phyloP scores from a whole-genome alignment of 768 basidiomycete genomes.

The Rhodosporidiobolus sp. region DNA sequence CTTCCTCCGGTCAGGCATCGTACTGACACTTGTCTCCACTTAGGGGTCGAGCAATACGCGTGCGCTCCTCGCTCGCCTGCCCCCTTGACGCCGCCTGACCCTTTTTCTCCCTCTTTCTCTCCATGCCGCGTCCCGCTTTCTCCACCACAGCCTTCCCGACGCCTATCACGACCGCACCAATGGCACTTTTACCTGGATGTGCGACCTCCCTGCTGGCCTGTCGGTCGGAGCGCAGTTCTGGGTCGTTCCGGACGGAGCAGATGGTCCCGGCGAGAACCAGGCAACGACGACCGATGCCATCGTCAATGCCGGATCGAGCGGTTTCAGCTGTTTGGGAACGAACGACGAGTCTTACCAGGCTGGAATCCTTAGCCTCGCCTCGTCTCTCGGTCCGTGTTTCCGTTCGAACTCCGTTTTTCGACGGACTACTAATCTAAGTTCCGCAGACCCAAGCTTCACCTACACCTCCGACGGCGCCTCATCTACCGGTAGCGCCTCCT shows the following conservation, averaged over 20 bases:
- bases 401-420: background rate
- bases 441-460: background rate
- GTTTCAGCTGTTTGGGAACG: background rate
- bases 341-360: background rate
- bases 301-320: conserved; percentile 5
- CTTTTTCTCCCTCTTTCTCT: too few relatives aligned
- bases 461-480: too few relatives aligned
- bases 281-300: conserved; percentile 11
- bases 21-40: too few relatives aligned
- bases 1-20: too few relatives aligned
- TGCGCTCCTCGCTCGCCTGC: background rate
- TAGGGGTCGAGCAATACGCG: conserved; percentile 6
- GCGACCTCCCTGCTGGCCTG: conserved; percentile 1
- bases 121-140: too few relatives aligned
- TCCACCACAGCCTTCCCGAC: background rate
- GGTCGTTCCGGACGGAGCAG: conserved; percentile 2
- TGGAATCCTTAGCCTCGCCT: background rate
- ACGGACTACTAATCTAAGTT: background rate
- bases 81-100: background rate
- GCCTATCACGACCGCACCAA: conserved; percentile 7
- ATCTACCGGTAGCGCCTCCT: too few relatives aligned
- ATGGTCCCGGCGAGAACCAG: background rate
- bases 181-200: conserved; percentile 6
- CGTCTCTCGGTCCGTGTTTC: conserved; percentile 9
- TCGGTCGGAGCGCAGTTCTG: conserved; percentile 7